Percentiles rank a stretch among this genome's conserved stretches.
Conservation (phyloP, 2,329 filamentous ascomycete genomes). For the Fusarium abutilonis region DNA sequence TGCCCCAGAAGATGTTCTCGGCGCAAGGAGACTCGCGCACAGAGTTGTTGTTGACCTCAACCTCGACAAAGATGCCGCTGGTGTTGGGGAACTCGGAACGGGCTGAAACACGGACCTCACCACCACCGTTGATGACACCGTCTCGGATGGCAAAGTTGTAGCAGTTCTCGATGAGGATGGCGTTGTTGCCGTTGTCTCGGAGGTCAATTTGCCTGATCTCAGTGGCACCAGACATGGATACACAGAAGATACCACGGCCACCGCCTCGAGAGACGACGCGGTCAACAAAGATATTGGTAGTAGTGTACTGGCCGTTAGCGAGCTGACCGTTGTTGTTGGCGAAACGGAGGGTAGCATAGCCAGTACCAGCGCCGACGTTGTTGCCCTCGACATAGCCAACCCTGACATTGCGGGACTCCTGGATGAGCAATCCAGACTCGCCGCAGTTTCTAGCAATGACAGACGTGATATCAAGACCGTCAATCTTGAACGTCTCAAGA, state of each 20-base stretch:
- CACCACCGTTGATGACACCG: slow-evolving; percentile 63
- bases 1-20: slow-evolving; percentile 60
- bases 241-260: slow-evolving; percentile 67
- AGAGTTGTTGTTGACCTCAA: slow-evolving; percentile 60
- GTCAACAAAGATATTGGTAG: slow-evolving; percentile 63
- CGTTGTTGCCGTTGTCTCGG: slow-evolving; percentile 64
- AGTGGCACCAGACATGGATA: slow-evolving; percentile 64
- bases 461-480: slow-evolving; percentile 60
- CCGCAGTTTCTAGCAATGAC: slow-evolving; percentile 65
- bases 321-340: slow-evolving; percentile 65
- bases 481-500: slow-evolving; percentile 69
- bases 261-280: slow-evolving; percentile 65
- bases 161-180: slow-evolving; percentile 68
- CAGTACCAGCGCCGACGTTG: slow-evolving; percentile 62
- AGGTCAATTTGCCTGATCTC: slow-evolving; percentile 61
- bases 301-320: slow-evolving; percentile 58
- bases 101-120: slow-evolving; percentile 64
- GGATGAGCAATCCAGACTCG: slow-evolving; percentile 66
- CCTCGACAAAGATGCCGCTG: slow-evolving; percentile 59
- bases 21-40: slow-evolving; percentile 66
- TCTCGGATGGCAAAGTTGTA: slow-evolving; percentile 63
- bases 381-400: slow-evolving; percentile 66
- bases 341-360: slow-evolving; percentile 66
- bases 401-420: slow-evolving; percentile 61
- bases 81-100: slow-evolving; percentile 65